These are phyloP conservation scores for Mixia osmundae DNA, from an alignment of 1,284 basidiomycete genomes.

Conservation along the genomic window DNA sequence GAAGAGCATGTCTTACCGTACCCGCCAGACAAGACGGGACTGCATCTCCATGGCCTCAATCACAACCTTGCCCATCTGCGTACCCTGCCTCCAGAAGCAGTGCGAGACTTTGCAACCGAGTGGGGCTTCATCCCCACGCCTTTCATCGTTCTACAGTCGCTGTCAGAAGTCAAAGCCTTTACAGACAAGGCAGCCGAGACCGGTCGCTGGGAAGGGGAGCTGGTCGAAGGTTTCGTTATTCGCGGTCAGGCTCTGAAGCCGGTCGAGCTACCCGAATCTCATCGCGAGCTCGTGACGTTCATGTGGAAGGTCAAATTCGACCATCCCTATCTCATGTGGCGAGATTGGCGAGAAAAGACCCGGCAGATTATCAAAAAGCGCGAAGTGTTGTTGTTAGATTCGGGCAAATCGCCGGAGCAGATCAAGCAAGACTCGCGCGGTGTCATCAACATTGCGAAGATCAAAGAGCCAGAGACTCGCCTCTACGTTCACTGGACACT, in stretches of 20 bases:
- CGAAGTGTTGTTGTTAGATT: slow-evolving; percentile 4
- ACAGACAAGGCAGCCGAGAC: slow-evolving; percentile 45
- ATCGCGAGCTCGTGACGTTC: slow-evolving; percentile 41
- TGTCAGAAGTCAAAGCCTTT: slow-evolving; percentile 48
- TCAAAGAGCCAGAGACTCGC: slow-evolving; percentile 23
- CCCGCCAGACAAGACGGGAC: slow-evolving; percentile 53
- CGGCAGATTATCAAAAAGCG: slow-evolving; percentile 35
- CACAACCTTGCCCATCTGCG: slow-evolving; percentile 42
- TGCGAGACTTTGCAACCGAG: slow-evolving; percentile 57
- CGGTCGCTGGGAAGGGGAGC: slow-evolving; percentile 50
- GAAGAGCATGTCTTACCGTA: slow-evolving; percentile 92
- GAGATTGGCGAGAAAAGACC: slow-evolving; percentile 91
- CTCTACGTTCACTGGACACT: slow-evolving; percentile 34
- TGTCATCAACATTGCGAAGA: slow-evolving; percentile 10
- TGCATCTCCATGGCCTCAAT: slow-evolving; percentile 87
- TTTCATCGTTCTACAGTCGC: slow-evolving; percentile 35
- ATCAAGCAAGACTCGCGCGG: slow-evolving; percentile 5
- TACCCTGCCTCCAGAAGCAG: slow-evolving; percentile 42
- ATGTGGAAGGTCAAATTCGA: slow-evolving; percentile 99
- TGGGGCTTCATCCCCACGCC: slow-evolving; percentile 81
- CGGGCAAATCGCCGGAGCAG: slow-evolving; percentile 1
- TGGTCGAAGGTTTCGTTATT: slow-evolving; percentile 91
- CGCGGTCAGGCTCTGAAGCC: slow-evolving; percentile 36
- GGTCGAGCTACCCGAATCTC: slow-evolving; percentile 1
- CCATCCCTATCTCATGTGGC: slow-evolving; percentile 95